Percentiles rank a stretch among this genome's conserved stretches.
Conservation (phyloP, 306 rosid genomes). For the Quercus agrifolia region DNA sequence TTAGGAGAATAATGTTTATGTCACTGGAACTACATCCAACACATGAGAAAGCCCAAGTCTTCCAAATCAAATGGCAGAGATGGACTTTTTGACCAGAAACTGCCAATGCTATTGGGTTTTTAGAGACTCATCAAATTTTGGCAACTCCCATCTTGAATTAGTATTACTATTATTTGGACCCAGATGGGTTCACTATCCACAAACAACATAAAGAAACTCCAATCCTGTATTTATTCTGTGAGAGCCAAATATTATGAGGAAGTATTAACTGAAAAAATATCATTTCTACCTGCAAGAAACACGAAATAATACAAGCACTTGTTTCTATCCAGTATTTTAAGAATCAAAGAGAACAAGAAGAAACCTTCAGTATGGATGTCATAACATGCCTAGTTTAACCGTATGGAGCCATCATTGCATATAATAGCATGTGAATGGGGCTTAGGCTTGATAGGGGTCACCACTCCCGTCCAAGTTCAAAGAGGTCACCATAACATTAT, state of each 20-base stretch:
- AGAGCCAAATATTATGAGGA: neutral
- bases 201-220: neutral
- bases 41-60: no score
- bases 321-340: neutral
- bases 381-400: no score
- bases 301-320: neutral
- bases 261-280: neutral
- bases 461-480: no score
- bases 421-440: no score
- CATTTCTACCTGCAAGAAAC: neutral
- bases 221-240: neutral
- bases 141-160: neutral
- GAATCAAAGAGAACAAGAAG: no score
- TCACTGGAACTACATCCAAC: no score
- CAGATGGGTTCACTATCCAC: neutral
- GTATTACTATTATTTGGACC: neutral
- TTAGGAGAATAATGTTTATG: neutral
- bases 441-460: no score
- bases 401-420: no score
- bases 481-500: no score
- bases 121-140: neutral
- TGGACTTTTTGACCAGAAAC: no score
- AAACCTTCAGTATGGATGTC: no score
- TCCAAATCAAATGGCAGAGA: no score
- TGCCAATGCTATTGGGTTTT: neutral